A percentile compares a stretch with the other conserved stretches of the same genome.
These are phyloP conservation scores for Candida freyschussii DNA, from an alignment of 1,139 yeast species.

Conservation along the genomic window DNA sequence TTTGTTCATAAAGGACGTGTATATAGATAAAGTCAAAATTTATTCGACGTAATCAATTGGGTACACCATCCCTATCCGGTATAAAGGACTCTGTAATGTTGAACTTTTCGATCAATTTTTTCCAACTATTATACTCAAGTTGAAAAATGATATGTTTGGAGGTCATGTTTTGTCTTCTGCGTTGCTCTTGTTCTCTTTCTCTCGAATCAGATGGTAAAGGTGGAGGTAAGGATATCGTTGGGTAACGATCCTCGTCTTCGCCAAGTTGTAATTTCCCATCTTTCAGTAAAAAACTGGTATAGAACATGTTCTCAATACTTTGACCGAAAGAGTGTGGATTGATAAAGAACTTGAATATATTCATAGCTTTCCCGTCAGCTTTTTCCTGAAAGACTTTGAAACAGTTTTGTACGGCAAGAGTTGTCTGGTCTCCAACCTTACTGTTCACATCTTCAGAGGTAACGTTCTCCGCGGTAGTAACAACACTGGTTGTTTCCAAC, in stretches of 20 bases:
- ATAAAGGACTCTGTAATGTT: conserved; percentile 51
- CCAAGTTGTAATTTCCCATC: conserved; percentile 60
- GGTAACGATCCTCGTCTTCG: conserved; percentile 48
- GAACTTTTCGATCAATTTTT: conserved; percentile 42
- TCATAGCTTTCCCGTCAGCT: conserved; percentile 39
- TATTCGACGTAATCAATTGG: neutral
- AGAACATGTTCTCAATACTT: conserved; percentile 79
- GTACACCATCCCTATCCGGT: conserved; percentile 36
- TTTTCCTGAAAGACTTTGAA: conserved; percentile 35
- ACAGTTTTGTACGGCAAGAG: conserved; percentile 51
- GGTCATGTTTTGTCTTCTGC: conserved; percentile 27
- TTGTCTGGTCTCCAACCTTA: conserved; percentile 50
- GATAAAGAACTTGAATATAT: conserved; percentile 60
- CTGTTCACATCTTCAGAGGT: conserved; percentile 55
- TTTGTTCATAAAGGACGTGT: no score
- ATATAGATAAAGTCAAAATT: conserved; percentile 1
- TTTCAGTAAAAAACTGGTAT: conserved; percentile 70
- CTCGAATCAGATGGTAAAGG: conserved; percentile 25
- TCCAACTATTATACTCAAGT: conserved; percentile 64
- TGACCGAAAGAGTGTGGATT: conserved; percentile 76
- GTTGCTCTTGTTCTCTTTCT: conserved; percentile 26
- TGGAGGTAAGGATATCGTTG: conserved; percentile 32
- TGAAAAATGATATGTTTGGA: conserved; percentile 67
- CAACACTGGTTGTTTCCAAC: conserved; percentile 33
- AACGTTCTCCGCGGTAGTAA: conserved; percentile 36